Evolutionary conservation across 108 stramenopile genomes (phyloP).

Genomic region (Skeletonema potamos): DNA sequence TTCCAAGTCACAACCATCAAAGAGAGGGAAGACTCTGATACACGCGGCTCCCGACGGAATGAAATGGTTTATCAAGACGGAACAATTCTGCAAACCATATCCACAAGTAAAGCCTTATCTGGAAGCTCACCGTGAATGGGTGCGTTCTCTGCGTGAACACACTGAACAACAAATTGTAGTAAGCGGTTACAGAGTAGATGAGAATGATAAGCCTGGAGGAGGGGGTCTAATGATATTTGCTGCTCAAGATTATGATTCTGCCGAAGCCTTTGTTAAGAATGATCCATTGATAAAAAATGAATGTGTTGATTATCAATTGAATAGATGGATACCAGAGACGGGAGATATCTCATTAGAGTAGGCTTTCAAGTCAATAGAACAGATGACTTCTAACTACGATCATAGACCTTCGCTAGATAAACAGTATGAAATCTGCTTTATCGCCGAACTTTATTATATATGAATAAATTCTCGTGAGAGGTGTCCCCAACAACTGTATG

Average conservation of each 20-base stretch:
- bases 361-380: not conserved
- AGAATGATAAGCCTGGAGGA: conserved; percentile 57
- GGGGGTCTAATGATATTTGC: conserved; percentile 65
- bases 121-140: conserved; percentile 57
- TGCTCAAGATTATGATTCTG: conserved; percentile 43
- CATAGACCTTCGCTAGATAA: too few relatives aligned
- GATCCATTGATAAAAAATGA: conserved; percentile 57
- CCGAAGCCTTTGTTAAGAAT: conserved; percentile 30
- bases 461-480: too few relatives aligned
- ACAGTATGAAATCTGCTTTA: not conserved
- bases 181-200: conserved; percentile 61
- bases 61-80: conserved; percentile 67
- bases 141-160: conserved; percentile 23
- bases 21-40: not conserved
- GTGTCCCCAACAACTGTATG: too few relatives aligned
- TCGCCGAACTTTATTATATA: too few relatives aligned
- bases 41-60: conserved; percentile 33
- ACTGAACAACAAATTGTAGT: conserved; percentile 26
- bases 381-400: too few relatives aligned
- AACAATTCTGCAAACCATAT: conserved; percentile 49
- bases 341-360: conserved; percentile 49
- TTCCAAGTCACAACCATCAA: not conserved
- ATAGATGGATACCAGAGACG: conserved; percentile 61
- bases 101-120: conserved; percentile 52
- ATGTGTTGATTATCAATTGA: conserved; percentile 59